Conservation (phyloP, 1,284 basidiomycete genomes). For the Moesziomyces parantarcticus region DNA sequence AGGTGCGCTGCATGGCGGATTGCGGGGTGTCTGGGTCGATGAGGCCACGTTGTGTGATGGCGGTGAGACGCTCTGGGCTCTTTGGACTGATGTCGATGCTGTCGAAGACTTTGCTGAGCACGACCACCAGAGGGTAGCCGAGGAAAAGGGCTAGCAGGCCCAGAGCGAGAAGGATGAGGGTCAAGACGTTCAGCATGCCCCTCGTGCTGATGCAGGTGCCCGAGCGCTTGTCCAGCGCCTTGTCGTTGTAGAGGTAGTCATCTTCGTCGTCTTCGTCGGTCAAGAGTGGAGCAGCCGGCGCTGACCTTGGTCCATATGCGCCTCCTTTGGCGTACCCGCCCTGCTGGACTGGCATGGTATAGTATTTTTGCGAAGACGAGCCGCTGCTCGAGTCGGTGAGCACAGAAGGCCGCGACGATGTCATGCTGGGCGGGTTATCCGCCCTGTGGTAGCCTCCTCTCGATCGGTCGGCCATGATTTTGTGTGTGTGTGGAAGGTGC, state of each 20-base stretch:
- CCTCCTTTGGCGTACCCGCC: constrained; percentile 3
- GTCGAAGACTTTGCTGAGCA: constrained; percentile 46
- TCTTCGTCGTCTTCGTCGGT: constrained; percentile 43
- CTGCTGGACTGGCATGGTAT: constrained; percentile 17
- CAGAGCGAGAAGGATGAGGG: constrained; percentile 53
- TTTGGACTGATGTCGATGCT: constrained; percentile 30
- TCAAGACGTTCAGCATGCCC: constrained; percentile 61
- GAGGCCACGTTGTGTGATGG: constrained; percentile 37
- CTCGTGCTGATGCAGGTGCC: constrained; percentile 37
- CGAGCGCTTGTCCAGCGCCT: constrained; percentile 25
- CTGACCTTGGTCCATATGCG: constrained; percentile 7
- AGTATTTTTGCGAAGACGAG: constrained; percentile 40
- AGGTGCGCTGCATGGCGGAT: constrained; percentile 24
- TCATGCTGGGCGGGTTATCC: constrained; percentile 34
- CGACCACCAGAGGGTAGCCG: constrained; percentile 62
- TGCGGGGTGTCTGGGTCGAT: constrained; percentile 59
- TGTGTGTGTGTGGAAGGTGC: neutral
- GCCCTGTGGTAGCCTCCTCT: constrained; percentile 38
- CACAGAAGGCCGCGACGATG: constrained; percentile 29
- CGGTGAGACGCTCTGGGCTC: constrained; percentile 25
- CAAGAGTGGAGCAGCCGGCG: constrained; percentile 21
- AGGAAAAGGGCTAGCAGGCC: constrained; percentile 61
- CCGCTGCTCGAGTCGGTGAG: constrained; percentile 36
- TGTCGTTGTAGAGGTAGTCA: constrained; percentile 42
- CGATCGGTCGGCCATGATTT: constrained; percentile 27